Evolutionary conservation across 805 yeast genomes (phyloP).

Genomic region (Lipomyces starkeyi): DNA sequence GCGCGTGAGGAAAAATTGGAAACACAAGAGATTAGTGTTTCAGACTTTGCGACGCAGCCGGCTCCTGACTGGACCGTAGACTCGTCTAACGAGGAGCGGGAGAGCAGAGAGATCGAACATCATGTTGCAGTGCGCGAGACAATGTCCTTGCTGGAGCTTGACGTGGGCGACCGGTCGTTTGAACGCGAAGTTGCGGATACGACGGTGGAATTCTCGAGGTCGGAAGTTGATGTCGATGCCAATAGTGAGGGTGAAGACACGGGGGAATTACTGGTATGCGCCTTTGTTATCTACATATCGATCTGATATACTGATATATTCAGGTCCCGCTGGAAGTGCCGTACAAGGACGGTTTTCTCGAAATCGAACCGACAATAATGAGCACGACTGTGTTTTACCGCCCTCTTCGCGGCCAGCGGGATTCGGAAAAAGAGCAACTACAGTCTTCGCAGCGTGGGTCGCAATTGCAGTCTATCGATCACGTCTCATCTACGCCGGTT

Average conservation of each 20-base stretch:
- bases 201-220: not conserved
- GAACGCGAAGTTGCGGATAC: not conserved
- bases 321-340: not conserved
- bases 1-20: not conserved
- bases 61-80: not conserved
- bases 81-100: not conserved
- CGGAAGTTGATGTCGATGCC: not conserved
- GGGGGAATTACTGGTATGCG: not conserved
- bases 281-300: not conserved
- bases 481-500: not conserved
- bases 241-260: not conserved
- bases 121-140: not conserved
- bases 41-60: not conserved
- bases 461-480: not conserved
- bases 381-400: constrained; percentile 3
- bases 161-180: not conserved
- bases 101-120: not conserved
- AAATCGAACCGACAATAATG: not conserved
- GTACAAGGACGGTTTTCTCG: not conserved
- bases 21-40: not conserved
- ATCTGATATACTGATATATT: not conserved
- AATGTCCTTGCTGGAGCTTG: not conserved
- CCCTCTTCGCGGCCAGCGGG: not conserved
- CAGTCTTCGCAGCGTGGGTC: not conserved
- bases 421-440: not conserved